Base-by-base conservation (phyloP, 306 rosid genomes). In the Heteromeles arbutifolia region DNA sequence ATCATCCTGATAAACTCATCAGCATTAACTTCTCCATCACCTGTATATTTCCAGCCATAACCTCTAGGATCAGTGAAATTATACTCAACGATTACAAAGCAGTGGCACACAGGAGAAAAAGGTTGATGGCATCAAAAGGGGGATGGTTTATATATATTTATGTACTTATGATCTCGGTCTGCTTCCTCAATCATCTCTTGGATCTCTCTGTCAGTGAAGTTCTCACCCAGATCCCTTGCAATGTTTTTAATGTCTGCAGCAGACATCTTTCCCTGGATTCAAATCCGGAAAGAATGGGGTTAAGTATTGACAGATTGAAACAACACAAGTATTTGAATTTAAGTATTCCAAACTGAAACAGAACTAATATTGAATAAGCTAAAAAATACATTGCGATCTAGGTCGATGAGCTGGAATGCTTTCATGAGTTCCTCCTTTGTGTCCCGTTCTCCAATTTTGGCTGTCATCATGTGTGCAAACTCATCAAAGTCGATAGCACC, bases 361-460 rank as follows among this genome's bases (percentile, higher is more conserved):
- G 4, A 58, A 65, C 12, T 68, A 5, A 28, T 11, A 17, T 18
- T 73, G 17, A 48, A 80, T 61, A 65, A 70, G 37, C 62, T 65
- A 19, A 72, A 67, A 37, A 48, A 79, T 72, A 95, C 99, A 89
- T 88, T 92, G 52, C 80, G 79, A 86, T 95, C 97, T 48, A 81
- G 87, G 82, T 95, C 99, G 32, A 95, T 88, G 62, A 92, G 79
- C 26, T 79, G 84, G 76, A 95, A 95, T 72, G 99, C 99, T 88
- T 95, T 95, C 97, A 83, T 84, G 77, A 95, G 97, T 80, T 95
- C 97, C 79, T 92, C 97, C 52, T 89, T 95, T 3, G 93, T 83
- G 88, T 95, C 99, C 78, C 99, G 88, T 87, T 95, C 99, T 76
- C 99, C 97, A 53, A 95, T 92, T 86, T 95, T 92, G 56, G 93